phyloP scores from a whole-genome alignment of 768 basidiomycete species.

The Sarcomyxa edulis region DNA sequence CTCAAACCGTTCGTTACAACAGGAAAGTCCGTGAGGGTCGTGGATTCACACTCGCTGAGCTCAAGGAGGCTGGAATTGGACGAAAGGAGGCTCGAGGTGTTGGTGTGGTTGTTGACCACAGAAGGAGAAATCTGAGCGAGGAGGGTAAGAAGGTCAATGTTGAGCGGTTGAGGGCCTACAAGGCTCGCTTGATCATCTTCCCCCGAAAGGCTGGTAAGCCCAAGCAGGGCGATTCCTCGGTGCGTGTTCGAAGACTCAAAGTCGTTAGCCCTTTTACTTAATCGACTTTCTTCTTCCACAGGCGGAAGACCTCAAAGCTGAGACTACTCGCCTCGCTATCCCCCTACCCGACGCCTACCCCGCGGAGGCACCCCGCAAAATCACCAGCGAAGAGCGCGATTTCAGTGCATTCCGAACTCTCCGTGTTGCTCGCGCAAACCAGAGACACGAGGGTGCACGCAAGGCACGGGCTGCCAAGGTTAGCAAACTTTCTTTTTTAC shows the following conservation, averaged over 20 bases:
- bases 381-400: conserved; percentile 84
- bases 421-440: conserved; percentile 75
- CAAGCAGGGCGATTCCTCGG: conserved; percentile 92
- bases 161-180: conserved; percentile 91
- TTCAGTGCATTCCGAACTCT: conserved; percentile 88
- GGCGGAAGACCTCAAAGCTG: conserved; percentile 78
- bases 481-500: conserved; percentile 21
- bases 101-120: conserved; percentile 95
- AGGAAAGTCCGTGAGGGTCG: conserved; percentile 94
- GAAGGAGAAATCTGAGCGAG: conserved; percentile 93
- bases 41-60: conserved; percentile 90
- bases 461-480: conserved; percentile 86
- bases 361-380: conserved; percentile 87
- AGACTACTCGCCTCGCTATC: conserved; percentile 63
- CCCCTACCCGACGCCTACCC: conserved; percentile 64
- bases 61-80: conserved; percentile 94
- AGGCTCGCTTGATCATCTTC: conserved; percentile 90
- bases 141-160: conserved; percentile 96
- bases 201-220: conserved; percentile 93
- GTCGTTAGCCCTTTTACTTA: conserved; percentile 4
- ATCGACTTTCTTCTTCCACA: conserved; percentile 23
- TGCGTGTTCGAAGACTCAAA: no score
- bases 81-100: conserved; percentile 90
- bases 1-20: conserved; percentile 97
- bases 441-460: conserved; percentile 83